Evolutionary conservation across 2,329 filamentous ascomycete species (phyloP), one percentile per base, ranked within the genome.

Genomic region (Simplicillium sp.): DNA sequence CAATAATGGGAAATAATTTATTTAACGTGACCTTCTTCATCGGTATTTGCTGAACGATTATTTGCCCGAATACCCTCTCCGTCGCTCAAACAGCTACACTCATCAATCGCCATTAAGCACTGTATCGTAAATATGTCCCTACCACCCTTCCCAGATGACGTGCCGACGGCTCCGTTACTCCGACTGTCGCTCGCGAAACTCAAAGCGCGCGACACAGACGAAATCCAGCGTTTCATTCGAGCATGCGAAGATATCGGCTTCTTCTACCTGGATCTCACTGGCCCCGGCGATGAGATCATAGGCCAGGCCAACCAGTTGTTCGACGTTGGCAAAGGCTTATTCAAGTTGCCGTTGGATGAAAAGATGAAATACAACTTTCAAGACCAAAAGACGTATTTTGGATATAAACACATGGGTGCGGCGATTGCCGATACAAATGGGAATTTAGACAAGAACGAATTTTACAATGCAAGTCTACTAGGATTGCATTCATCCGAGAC

Each of bases 201-300:
- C n/a, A n/a, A 15, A 11, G 20, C 31, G 2, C 29, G 16, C 14
- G 36, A 42, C n/a, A 3, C 20, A 1, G 14, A 14, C 2, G 40
- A 42, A 16, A 25, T 36, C 5, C 11, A 13, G 2, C 40, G 40
- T 4, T 38, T 42, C 8, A 29, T 20, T 15, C 11, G 18, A 5
- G 40, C 40, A 29, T 42, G 40, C 15, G 17, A 37, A 5, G 31
- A 42, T 6, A 14, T 42, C n/a, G 40, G 40, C n/a, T 42, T 42
- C 20, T 42, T 42, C 15, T 42, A 42, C 17, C 14, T 42, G 12
- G 29, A 38, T n/a, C 36, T 42, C 5, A 28, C 32, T 7, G 40
- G 32, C 12, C 20, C 31, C 12, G 36, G 25, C 2, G 36, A 36
- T n/a, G 15, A 18, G 4, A 38, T 42, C n/a, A 29, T 34, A 13